Evolutionary conservation across 2,329 filamentous ascomycete species (phyloP).

Genomic region (Scedosporium dehoogii): DNA sequence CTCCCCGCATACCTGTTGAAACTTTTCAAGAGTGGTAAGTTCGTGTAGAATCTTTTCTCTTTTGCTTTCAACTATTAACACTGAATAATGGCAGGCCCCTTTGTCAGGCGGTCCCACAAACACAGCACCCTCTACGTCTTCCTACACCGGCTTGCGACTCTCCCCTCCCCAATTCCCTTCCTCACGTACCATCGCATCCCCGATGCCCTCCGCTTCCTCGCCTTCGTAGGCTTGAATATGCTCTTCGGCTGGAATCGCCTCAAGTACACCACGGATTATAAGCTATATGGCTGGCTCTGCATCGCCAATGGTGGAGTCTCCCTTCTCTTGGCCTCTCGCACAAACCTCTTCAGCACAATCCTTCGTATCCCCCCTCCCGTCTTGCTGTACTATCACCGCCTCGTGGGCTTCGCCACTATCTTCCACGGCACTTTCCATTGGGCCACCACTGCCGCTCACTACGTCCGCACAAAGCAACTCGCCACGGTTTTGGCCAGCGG

Average conservation of each 20-base stretch:
- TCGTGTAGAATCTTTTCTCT: background rate
- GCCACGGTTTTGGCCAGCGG: constrained; percentile 8
- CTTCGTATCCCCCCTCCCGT: constrained; percentile 13
- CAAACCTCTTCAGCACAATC: constrained; percentile 13
- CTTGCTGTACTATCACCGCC: constrained; percentile 15
- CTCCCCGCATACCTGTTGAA: constrained; percentile 9
- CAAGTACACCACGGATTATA: constrained; percentile 16
- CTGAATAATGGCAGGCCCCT: background rate
- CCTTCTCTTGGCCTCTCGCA: constrained; percentile 14
- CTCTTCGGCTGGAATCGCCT: constrained; percentile 14
- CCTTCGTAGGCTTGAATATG: constrained; percentile 14
- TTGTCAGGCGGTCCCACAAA: background rate
- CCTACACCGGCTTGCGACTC: constrained; percentile 10
- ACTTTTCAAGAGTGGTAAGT: constrained; percentile 10
- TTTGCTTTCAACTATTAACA: background rate
- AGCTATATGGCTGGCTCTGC: constrained; percentile 17
- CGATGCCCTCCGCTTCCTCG: constrained; percentile 12
- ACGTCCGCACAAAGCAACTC: constrained; percentile 14
- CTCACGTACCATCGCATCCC: constrained; percentile 10
- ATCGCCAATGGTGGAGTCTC: constrained; percentile 17
- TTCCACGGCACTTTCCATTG: constrained; percentile 15
- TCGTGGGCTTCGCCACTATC: constrained; percentile 14
- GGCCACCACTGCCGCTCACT: constrained; percentile 12
- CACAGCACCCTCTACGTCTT: constrained; percentile 9
- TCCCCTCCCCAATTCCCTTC: constrained; percentile 10